Base-by-base conservation (phyloP, 75 land plant genomes). In the Pseudotsuga menziesii region DNA sequence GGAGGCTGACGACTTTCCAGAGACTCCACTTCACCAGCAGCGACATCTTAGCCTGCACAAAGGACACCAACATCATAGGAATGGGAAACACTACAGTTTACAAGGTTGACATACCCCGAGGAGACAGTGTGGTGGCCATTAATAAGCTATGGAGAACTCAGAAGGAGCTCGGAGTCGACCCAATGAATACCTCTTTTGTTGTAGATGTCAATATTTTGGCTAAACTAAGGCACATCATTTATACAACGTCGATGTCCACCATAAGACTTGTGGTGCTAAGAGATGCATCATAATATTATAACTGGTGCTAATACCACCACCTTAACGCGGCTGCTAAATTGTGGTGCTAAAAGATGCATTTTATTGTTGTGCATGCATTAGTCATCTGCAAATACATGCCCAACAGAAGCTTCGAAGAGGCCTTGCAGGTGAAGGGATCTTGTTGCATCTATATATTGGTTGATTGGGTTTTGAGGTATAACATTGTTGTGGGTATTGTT, bases 1-100 rank as follows among this genome's bases (percentile, higher is more conserved):
- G 95, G 95, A 81, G 86, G 72, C 75, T 93, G 57, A 89, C 89
- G 57, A 88, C 91, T 41, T 93, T 91, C 84, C 94, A 93, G 80
- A 80, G 89, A 73, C 86, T 93, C 23, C 85, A 82, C 35, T 93
- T 93, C 78, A 80, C 83, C 19, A 89, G 84, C 67, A 61, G 23
- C 58, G 90, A 93, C 29, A 84, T 93, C 36, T 84, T 93, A 32
- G 80, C 89, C 2, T 86, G 89, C 77, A 74, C 90, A 41, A 89
- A 85, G 75, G 95, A 93, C 57, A 76, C 87, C 32, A 93, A 93
- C 76, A 85, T 91, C 13, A 79, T 93, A 63, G 95, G 95, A 35
- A 83, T 82, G 82, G 95, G 95, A 5, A 93, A 89, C 48, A 83
- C 95, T 39, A 79, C 82, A 26, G 95, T 93, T 6, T 93, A 93